Percentiles rank a stretch among this genome's conserved stretches.
These are phyloP conservation scores for Pulveroboletus sp. DNA, from an alignment of 768 basidiomycete genomes.

Conservation along the genomic window DNA sequence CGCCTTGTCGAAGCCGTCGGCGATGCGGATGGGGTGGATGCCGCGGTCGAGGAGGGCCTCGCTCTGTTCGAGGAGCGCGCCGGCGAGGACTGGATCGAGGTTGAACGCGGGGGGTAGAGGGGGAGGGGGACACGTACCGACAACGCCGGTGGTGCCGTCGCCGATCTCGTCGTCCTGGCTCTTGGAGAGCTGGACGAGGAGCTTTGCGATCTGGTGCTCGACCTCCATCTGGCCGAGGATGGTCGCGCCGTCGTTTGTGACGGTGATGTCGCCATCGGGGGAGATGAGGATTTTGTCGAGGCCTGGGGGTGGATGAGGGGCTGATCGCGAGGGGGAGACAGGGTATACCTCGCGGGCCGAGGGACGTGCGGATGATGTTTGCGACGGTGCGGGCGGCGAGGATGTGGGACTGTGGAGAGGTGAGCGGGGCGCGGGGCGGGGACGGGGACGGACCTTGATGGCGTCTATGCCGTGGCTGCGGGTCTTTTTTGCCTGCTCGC, in stretches of 20 bases:
- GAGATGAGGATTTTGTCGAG: conserved; percentile 94
- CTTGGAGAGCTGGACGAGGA: conserved; percentile 93
- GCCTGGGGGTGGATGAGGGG: conserved; percentile 45
- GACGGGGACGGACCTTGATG: conserved; percentile 66
- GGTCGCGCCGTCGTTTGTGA: conserved; percentile 98
- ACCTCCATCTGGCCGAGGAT: conserved; percentile 99
- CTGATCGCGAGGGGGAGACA: conserved; percentile 8
- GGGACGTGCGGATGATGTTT: conserved; percentile 90
- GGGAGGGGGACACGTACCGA: conserved; percentile 59
- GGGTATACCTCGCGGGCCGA: conserved; percentile 83
- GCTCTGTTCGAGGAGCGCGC: conserved; percentile 92
- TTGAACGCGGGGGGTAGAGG: conserved; percentile 4
- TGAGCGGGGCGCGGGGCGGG: conserved; percentile 1
- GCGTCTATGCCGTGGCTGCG: conserved; percentile 90
- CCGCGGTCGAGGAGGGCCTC: conserved; percentile 97
- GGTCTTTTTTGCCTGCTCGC: conserved; percentile 91
- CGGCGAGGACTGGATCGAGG: conserved; percentile 75
- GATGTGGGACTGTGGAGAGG: conserved; percentile 71
- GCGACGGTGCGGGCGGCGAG: conserved; percentile 91
- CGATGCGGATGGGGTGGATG: conserved; percentile 97
- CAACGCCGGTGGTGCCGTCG: conserved; percentile 98
- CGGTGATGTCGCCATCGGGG: conserved; percentile 97
- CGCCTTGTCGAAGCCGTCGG: conserved; percentile 96
- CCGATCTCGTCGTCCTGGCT: conserved; percentile 99
- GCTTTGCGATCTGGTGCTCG: conserved; percentile 97